Conservation (phyloP, 164 flowering plant genomes). For the Tetrastigma voinierianum region DNA sequence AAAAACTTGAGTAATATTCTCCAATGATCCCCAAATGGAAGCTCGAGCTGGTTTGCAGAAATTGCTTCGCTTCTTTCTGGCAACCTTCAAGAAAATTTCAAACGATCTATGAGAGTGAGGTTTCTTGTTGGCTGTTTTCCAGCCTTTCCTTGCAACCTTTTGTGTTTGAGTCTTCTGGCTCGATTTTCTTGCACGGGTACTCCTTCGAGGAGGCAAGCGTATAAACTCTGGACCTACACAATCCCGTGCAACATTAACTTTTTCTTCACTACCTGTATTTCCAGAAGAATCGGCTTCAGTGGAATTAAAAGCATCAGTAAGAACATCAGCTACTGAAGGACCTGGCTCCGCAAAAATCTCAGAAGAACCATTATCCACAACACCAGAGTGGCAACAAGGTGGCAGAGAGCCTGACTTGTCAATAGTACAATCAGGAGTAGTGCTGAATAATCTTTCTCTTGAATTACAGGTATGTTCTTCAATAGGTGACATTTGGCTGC, state of each 20-base stretch:
- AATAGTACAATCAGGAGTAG: slow-evolving; percentile 8
- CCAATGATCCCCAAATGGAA: slow-evolving; percentile 57
- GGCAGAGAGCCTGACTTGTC: slow-evolving; percentile 18
- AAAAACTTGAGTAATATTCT: slow-evolving; percentile 32
- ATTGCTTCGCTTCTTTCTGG: slow-evolving; percentile 59
- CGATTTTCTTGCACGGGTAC: slow-evolving; percentile 26
- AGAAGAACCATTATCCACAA: slow-evolving; percentile 14
- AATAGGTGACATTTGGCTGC: slow-evolving; percentile 1
- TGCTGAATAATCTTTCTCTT: slow-evolving; percentile 8
- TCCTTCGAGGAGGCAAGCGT: slow-evolving; percentile 30
- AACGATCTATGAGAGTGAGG: slow-evolving; percentile 3
- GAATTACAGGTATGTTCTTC: slow-evolving; percentile 20
- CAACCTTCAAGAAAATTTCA: slow-evolving; percentile 20
- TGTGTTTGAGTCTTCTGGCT: slow-evolving; percentile 23
- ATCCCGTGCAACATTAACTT: slow-evolving; percentile 13
- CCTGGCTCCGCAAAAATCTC: slow-evolving; percentile 10
- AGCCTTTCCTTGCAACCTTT: slow-evolving; percentile 24
- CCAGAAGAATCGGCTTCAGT: slow-evolving; percentile 17
- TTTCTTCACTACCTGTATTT: slow-evolving; percentile 21
- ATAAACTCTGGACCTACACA: slow-evolving; percentile 18
- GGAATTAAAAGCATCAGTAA: slow-evolving; percentile 19
- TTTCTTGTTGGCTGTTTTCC: slow-evolving; percentile 19
- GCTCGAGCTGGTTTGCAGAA: slow-evolving; percentile 50
- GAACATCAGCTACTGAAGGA: slow-evolving; percentile 16
- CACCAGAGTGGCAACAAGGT: slow-evolving; percentile 16